phyloP scores from a whole-genome alignment of 2,329 filamentous ascomycete genomes.

The Aspergillus terreus region DNA sequence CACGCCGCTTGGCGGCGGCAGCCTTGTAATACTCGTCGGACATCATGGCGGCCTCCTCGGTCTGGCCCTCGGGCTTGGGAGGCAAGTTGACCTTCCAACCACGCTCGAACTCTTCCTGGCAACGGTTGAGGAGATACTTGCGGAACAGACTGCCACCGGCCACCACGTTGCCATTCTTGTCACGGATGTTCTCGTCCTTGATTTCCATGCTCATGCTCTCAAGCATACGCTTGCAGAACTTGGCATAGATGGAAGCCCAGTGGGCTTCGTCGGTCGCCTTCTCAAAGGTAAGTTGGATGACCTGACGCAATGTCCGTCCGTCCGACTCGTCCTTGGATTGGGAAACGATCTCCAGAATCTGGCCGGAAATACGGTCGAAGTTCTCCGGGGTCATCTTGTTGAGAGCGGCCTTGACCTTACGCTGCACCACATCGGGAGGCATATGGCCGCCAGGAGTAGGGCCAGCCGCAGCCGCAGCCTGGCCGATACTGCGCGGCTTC shows the following conservation, averaged over 20 bases:
- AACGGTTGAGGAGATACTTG: conserved; percentile 97
- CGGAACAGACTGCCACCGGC: conserved; percentile 92
- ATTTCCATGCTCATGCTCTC: conserved; percentile 93
- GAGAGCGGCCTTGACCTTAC: conserved; percentile 95
- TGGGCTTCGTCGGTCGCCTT: conserved; percentile 98
- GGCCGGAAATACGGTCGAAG: conserved; percentile 90
- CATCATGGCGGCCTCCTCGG: conserved; percentile 72
- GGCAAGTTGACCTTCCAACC: conserved; percentile 92
- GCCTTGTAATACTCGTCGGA: conserved; percentile 96
- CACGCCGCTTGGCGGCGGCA: conserved; percentile 90
- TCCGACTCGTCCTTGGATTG: conserved; percentile 96
- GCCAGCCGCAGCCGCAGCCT: conserved; percentile 37
- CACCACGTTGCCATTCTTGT: conserved; percentile 84
- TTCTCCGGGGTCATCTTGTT: conserved; percentile 99
- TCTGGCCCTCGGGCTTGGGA: conserved; percentile 67
- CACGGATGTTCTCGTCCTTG: conserved; percentile 88
- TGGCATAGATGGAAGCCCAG: conserved; percentile 98
- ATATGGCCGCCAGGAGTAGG: conserved; percentile 58
- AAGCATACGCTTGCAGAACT: conserved; percentile 96
- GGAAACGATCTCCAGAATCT: conserved; percentile 85
- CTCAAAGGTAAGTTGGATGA: conserved; percentile 98
- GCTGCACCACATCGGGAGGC: conserved; percentile 89
- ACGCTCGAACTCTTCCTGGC: conserved; percentile 97
- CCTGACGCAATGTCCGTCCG: conserved; percentile 89
- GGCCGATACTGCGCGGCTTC: conserved; percentile 74